Conservation (phyloP, 768 basidiomycete genomes). For the Pleurotus salmoneostramineus region DNA sequence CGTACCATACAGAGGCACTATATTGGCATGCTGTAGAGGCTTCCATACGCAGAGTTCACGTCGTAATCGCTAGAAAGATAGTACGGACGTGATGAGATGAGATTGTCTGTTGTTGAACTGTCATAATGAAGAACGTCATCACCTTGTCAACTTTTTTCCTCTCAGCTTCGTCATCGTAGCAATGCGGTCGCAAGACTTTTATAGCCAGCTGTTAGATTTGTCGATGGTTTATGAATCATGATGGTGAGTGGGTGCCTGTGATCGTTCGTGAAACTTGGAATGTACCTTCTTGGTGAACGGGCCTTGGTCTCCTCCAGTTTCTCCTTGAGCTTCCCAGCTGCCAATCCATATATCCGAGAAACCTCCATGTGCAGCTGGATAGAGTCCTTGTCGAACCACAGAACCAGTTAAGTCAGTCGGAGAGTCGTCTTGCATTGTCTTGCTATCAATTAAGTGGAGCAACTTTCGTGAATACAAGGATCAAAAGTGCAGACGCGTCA, state of each 20-base stretch:
- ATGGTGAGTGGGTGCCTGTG: no score
- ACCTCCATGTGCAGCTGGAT: conserved; percentile 6
- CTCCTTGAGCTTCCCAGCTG: background rate
- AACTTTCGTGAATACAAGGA: no score
- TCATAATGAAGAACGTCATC: background rate
- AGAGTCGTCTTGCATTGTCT: background rate
- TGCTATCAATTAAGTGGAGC: no score
- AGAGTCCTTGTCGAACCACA: background rate
- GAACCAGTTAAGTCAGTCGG: conserved; percentile 8
- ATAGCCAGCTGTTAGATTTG: conserved; percentile 7
- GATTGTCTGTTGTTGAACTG: background rate
- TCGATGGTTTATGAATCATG: background rate
- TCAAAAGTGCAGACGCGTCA: no score
- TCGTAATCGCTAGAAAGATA: conserved; percentile 9
- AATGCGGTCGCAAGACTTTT: conserved; percentile 9
- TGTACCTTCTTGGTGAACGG: no score
- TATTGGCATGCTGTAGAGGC: conserved; percentile 22
- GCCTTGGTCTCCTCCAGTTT: background rate
- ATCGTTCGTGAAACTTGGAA: no score
- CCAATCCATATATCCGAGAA: conserved; percentile 9
- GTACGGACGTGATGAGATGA: background rate
- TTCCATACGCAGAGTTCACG: conserved; percentile 25
- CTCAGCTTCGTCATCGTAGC: background rate
- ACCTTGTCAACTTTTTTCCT: conserved; percentile 8
- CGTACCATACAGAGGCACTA: conserved; percentile 24